phyloP scores from a whole-genome alignment of 2,329 filamentous ascomycete genomes.

The Sarocladiaceae sp. region DNA sequence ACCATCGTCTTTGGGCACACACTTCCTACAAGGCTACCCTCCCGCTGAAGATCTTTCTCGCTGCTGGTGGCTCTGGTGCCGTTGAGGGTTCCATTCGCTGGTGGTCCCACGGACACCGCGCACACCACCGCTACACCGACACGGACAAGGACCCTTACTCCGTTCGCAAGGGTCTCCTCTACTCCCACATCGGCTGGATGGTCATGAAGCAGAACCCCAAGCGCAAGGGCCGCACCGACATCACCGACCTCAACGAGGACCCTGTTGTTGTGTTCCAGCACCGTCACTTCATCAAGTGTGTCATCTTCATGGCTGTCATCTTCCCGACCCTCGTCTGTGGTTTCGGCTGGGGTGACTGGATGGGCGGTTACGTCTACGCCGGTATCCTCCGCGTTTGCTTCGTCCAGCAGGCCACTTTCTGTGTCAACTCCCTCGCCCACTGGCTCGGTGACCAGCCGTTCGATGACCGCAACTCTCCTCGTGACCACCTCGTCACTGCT shows the following conservation, averaged over 20 bases:
- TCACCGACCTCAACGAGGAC: constrained; percentile 83
- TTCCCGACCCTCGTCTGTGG: constrained; percentile 74
- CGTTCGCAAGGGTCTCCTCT: constrained; percentile 80
- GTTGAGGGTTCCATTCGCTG: constrained; percentile 83
- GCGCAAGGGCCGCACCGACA: constrained; percentile 81
- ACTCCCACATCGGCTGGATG: constrained; percentile 83
- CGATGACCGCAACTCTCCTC: constrained; percentile 86
- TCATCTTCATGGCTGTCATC: constrained; percentile 71
- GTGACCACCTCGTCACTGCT: constrained; percentile 83
- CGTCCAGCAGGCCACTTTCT: constrained; percentile 90
- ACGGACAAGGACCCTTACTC: constrained; percentile 91
- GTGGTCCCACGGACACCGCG: constrained; percentile 84
- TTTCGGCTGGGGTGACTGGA: constrained; percentile 75
- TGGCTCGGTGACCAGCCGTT: constrained; percentile 92
- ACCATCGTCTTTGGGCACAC: constrained; percentile 79
- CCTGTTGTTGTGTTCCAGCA: constrained; percentile 84
- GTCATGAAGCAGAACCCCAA: constrained; percentile 91
- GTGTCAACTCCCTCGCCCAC: constrained; percentile 86
- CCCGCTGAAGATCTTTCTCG: constrained; percentile 77
- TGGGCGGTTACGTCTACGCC: constrained; percentile 78
- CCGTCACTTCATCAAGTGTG: constrained; percentile 77
- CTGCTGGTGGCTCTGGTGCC: constrained; percentile 75
- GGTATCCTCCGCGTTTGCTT: constrained; percentile 85
- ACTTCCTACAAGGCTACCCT: constrained; percentile 74
- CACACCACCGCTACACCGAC: constrained; percentile 88